Percentiles rank a stretch among this genome's conserved stretches.
Conservation (phyloP, 192 early-diverging fungal genomes). For the Backusella morwellensis region DNA sequence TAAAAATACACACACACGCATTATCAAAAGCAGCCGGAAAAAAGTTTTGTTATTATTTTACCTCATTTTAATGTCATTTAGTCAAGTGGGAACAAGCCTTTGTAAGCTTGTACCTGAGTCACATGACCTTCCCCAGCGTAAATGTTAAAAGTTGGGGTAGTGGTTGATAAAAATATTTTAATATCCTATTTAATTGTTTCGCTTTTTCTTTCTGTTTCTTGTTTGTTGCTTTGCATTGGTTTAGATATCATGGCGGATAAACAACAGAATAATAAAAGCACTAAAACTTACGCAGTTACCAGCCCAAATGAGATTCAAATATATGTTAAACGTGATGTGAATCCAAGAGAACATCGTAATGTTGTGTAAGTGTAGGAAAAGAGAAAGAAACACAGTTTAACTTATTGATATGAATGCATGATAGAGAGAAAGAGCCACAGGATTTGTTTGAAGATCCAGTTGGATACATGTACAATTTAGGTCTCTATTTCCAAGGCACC, state of each 20-base stretch:
- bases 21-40: neutral
- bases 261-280: neutral
- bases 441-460: constrained; percentile 69
- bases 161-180: neutral
- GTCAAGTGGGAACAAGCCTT: neutral
- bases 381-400: neutral
- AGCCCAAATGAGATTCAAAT: constrained; percentile 1
- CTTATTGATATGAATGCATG: neutral
- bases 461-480: constrained; percentile 62
- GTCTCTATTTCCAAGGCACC: constrained; percentile 54
- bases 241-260: neutral
- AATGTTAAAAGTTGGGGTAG: constrained; percentile 1
- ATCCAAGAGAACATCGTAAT: constrained; percentile 28
- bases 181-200: neutral
- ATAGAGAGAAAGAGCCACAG: constrained; percentile 43
- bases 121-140: neutral
- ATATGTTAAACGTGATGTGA: constrained; percentile 9
- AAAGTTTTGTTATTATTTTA: neutral
- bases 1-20: neutral
- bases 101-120: neutral
- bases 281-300: neutral
- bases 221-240: too few relatives aligned
- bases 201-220: neutral
- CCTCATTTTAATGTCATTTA: neutral
- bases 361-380: constrained; percentile 25